Evolutionary conservation across 2,329 filamentous ascomycete genomes (phyloP).

Genomic region (Fusarium hostae): DNA sequence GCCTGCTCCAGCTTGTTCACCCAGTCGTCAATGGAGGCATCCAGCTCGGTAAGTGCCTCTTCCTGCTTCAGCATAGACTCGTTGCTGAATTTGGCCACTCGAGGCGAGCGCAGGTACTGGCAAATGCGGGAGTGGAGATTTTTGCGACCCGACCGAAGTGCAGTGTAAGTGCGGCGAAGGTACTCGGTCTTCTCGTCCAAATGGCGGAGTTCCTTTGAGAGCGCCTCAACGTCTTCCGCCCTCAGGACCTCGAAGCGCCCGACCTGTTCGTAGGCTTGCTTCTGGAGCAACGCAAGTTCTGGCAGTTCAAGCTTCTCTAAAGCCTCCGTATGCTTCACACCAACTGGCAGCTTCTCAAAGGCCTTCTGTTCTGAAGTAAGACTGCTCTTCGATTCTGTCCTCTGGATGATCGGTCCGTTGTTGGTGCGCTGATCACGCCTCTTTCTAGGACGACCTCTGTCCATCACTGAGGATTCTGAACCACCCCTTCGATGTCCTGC

Average conservation of each 20-base stretch:
- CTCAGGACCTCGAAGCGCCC: conserved; percentile 72
- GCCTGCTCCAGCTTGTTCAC: conserved; percentile 81
- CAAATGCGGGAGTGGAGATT: conserved; percentile 82
- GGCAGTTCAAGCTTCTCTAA: conserved; percentile 56
- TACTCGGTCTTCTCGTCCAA: conserved; percentile 85
- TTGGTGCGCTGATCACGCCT: conserved; percentile 57
- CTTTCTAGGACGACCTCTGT: conserved; percentile 70
- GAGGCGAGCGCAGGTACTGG: conserved; percentile 77
- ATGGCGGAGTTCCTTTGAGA: conserved; percentile 78
- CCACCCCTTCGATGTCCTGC: conserved; percentile 61
- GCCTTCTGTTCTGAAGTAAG: conserved; percentile 65
- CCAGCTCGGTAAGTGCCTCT: conserved; percentile 80
- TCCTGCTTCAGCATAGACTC: conserved; percentile 83
- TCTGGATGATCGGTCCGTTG: conserved; percentile 52
- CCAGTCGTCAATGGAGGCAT: conserved; percentile 84
- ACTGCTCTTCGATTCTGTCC: conserved; percentile 56
- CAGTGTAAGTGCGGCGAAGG: conserved; percentile 79
- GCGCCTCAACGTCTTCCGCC: conserved; percentile 69
- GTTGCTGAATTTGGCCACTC: conserved; percentile 76
- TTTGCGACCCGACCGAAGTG: conserved; percentile 78
- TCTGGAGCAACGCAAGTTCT: conserved; percentile 64
- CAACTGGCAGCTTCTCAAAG: conserved; percentile 70
- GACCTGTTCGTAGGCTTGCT: conserved; percentile 71
- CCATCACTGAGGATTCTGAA: conserved; percentile 69
- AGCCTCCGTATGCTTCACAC: conserved; percentile 66